phyloP scores from a whole-genome alignment of 495 filamentous ascomycete species.

The Xylaria palmicola region DNA sequence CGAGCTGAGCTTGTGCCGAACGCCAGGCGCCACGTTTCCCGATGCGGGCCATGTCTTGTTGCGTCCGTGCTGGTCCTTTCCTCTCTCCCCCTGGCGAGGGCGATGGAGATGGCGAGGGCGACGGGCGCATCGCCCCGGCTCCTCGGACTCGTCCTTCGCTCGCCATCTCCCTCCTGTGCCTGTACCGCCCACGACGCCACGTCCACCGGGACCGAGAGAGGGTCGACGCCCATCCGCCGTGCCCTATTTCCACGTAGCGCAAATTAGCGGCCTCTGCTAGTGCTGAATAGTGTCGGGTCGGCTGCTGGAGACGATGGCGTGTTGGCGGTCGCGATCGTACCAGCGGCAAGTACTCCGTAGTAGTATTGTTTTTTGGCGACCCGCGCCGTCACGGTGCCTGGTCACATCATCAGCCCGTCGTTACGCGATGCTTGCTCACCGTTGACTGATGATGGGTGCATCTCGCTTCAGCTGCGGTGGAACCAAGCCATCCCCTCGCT shows the following conservation, averaged over 20 bases:
- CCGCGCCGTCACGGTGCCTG: not conserved
- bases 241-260: not conserved
- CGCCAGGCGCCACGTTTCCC: conserved; percentile 8
- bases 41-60: not conserved
- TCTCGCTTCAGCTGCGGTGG: conserved; percentile 11
- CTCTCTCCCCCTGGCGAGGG: not conserved
- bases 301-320: not conserved
- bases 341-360: not conserved
- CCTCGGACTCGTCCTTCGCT: not conserved
- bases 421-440: conserved; percentile 1
- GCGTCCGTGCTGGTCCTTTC: not conserved
- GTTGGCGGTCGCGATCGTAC: not conserved
- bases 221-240: not conserved
- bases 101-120: not conserved
- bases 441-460: not conserved
- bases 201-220: conserved; percentile 7
- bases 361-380: not conserved
- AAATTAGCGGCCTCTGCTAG: not conserved
- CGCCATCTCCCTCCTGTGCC: not conserved
- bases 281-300: not conserved
- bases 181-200: not conserved
- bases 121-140: conserved; percentile 8
- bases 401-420: not conserved
- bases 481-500: conserved; percentile 16
- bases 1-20: conserved; percentile 4